These are phyloP conservation scores for Neurospora terricola DNA, from an alignment of 495 filamentous ascomycete genomes.

Conservation along the genomic window DNA sequence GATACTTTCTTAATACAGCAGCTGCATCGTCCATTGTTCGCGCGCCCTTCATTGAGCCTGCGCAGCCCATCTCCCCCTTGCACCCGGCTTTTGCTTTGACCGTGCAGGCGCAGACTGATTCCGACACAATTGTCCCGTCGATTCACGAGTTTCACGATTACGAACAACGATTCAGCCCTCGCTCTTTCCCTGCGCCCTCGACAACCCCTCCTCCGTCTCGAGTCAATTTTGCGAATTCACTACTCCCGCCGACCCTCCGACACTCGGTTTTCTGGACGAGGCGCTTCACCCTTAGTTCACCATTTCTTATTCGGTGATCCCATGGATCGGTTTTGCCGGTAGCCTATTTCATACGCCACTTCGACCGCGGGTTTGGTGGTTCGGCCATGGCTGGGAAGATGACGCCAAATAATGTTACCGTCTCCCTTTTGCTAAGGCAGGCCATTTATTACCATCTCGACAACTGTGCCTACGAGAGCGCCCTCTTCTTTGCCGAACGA, in stretches of 20 bases:
- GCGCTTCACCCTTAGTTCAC: background rate
- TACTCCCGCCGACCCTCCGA: background rate
- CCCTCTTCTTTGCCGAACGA: conserved; percentile 83
- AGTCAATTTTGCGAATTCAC: background rate
- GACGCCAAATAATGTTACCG: conserved; percentile 57
- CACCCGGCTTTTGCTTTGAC: background rate
- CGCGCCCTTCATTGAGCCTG: background rate
- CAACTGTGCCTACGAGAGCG: conserved; percentile 76
- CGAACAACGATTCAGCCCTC: background rate
- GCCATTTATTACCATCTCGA: conserved; percentile 90
- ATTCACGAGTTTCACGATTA: background rate
- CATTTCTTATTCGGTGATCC: conserved; percentile 5
- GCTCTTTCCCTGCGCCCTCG: background rate
- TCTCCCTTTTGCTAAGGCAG: conserved; percentile 68
- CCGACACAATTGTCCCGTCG: background rate
- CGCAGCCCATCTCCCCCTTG: conserved; percentile 5
- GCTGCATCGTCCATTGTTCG: conserved; percentile 23
- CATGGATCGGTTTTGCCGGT: conserved; percentile 20
- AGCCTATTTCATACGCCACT: conserved; percentile 12
- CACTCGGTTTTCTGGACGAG: background rate
- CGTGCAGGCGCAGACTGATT: background rate
- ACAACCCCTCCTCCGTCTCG: background rate
- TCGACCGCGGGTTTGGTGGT: conserved; percentile 12
- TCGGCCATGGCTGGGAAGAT: conserved; percentile 33
- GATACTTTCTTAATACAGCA: conserved; percentile 23